Evolutionary conservation across 2,329 filamentous ascomycete species (phyloP), one percentile per base, ranked within the genome.

Genomic region (Leptographium flavum): DNA sequence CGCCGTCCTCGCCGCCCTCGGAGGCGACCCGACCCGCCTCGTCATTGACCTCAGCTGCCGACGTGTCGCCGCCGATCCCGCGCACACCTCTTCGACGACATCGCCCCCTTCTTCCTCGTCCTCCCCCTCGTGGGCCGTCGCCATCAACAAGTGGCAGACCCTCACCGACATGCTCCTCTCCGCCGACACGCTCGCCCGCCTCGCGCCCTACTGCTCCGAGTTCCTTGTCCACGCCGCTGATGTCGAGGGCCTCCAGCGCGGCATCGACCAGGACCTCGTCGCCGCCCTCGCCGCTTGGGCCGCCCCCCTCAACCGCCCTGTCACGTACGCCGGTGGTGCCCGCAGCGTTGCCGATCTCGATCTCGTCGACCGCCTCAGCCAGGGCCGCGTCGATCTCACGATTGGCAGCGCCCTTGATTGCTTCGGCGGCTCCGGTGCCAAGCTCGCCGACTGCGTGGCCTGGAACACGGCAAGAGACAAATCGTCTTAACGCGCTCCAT

Each of bases 131-230:
- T 98, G 92, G 92, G 87, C 84, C 56, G 92, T 98, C n/a, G 90
- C 92, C 45, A 98, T 94, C 82, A 86, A 98, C 63, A 94, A 94
- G 62, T 98, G 92, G 92, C 92, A 96, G 70, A 94, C 87, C 1
- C 81, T 96, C 46, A 96, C 92, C 2, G 86, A 95, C 57, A 94
- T 94, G 79, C 87, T 95, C 60, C 79, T 98, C 15, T 31, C 43
- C 5, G 19, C 56, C 93, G 90, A 84, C 52, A 84, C 83, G 5
- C 93, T 96, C 57, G 70, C 72, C 46, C 67, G 76, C 35, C 74
- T 96, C 22, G 86, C 94, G 57, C 87, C 87, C 6, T 92, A 92
- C 64, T 96, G 92, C 67, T 87, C 84, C 50, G 92, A 98, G 62
- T 96, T 98, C 58, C 74, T 98, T 45, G 92, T 98, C 58, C 92